Evolutionary conservation across 495 filamentous ascomycete genomes (phyloP), one percentile per base, ranked within the genome.

Genomic region (Letharia lupina): DNA sequence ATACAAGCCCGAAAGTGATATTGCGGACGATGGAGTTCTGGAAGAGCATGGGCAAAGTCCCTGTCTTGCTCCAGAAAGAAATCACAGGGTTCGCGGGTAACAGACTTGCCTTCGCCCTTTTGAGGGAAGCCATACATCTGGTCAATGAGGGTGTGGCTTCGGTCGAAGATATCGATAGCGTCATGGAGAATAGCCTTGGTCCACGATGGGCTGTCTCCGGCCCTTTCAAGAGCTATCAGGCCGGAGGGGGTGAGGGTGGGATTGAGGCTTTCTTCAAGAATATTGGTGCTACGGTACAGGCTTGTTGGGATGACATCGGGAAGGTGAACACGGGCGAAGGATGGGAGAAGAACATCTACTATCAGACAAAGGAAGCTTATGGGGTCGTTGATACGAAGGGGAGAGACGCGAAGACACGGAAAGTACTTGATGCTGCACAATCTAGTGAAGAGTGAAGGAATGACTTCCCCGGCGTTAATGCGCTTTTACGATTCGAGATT

Each of bases 211-310:
- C 81, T 12, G 78, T 83, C 16, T 80, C 80, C 65, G 83, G 84
- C 12, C 79, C 83, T 11, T 86, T 87, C 71, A 83, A 81, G 69
- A 83, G 82, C 61, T 86, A 86, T 71, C 81, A 83, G 74, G 81
- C 83, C 52, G 84, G 83, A 23, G 84, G 84, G 50, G 83, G 84
- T 18, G 77, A 77, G 50, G 79, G 77, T 12, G 83, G 82, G 4
- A 75, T 86, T 70, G 70, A 74, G n/a, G 79, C 75, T 5, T 85
- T 86, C 68, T 76, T 86, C 66, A 73, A 79, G 56, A 86, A 86
- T 66, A 76, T 86, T 70, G 82, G 80, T 31, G 75, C 77, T 15
- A 86, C 84, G 10, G 77, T 85, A 66, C 78, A 82, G 68, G 77
- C 74, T 42, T 81, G 80, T 63, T 86, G 84, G 84, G 76, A 80